phyloP scores from a whole-genome alignment of 192 early-diverging fungal species.

The Mortierella claussenii region DNA sequence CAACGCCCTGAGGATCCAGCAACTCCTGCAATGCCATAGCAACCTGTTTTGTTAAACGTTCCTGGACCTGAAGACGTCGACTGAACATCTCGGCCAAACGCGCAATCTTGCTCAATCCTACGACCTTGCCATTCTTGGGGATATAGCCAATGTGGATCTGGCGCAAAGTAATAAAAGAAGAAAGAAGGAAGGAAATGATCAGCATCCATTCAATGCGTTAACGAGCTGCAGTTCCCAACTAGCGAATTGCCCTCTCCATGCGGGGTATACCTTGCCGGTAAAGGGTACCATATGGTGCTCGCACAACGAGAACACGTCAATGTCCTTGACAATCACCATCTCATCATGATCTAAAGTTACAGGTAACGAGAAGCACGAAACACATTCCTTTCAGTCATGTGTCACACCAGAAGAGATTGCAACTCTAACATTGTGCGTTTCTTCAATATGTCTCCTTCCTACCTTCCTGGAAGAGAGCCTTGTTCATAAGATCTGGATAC shows the following conservation, averaged over 20 bases:
- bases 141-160: conserved; percentile 97
- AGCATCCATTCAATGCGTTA: neutral
- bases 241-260: neutral
- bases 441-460: neutral
- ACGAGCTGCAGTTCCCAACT: neutral
- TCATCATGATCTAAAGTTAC: conserved; percentile 86
- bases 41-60: conserved; percentile 98
- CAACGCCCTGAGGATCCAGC: conserved; percentile 94
- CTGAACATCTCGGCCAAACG: conserved; percentile 99
- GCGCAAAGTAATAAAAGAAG: neutral
- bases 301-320: conserved; percentile 95
- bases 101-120: conserved; percentile 97
- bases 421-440: neutral
- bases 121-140: conserved; percentile 87
- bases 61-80: conserved; percentile 96
- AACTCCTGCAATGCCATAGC: conserved; percentile 91
- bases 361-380: neutral
- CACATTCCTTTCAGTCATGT: no score
- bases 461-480: conserved; percentile 96
- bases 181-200: neutral
- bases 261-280: conserved; percentile 82
- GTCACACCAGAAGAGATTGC: no score
- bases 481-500: conserved; percentile 85
- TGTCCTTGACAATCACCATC: conserved; percentile 99
- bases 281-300: conserved; percentile 99